These are phyloP conservation scores for Penicillium paneum DNA, from an alignment of 2,329 filamentous ascomycete species.

Conservation along the genomic window DNA sequence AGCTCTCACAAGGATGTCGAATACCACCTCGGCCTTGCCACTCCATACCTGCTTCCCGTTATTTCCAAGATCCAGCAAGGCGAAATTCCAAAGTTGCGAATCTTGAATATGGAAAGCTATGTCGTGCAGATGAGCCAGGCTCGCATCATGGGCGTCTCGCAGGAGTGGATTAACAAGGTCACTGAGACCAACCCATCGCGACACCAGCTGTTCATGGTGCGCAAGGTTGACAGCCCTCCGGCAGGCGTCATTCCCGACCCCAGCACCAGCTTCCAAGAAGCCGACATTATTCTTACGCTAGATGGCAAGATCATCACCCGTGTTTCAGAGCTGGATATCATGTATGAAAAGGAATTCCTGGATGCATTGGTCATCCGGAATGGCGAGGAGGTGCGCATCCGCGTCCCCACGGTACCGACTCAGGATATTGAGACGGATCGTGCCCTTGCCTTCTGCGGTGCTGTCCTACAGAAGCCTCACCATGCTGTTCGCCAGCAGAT, in stretches of 20 bases:
- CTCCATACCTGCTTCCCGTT: constrained; percentile 84
- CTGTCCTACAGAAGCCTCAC: constrained; percentile 87
- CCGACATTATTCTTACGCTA: constrained; percentile 85
- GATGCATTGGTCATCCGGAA: constrained; percentile 85
- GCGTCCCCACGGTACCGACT: constrained; percentile 80
- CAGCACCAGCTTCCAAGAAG: constrained; percentile 72
- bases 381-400: constrained; percentile 71
- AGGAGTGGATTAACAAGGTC: constrained; percentile 92
- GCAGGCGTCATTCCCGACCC: constrained; percentile 38
- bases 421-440: constrained; percentile 89
- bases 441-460: constrained; percentile 91
- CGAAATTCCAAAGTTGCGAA: constrained; percentile 74
- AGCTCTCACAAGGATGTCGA: constrained; percentile 85
- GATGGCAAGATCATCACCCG: constrained; percentile 91
- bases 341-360: constrained; percentile 84
- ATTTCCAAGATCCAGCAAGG: constrained; percentile 80
- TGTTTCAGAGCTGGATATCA: constrained; percentile 88
- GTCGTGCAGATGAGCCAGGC: constrained; percentile 96
- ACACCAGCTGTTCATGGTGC: constrained; percentile 97
- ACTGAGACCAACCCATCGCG: constrained; percentile 83
- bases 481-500: constrained; percentile 97
- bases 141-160: constrained; percentile 92
- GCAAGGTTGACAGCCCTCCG: constrained; percentile 72
- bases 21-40: constrained; percentile 90
- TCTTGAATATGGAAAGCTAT: constrained; percentile 90